phyloP scores from a whole-genome alignment of 2,329 filamentous ascomycete genomes.

The Rutstroemia sp. region DNA sequence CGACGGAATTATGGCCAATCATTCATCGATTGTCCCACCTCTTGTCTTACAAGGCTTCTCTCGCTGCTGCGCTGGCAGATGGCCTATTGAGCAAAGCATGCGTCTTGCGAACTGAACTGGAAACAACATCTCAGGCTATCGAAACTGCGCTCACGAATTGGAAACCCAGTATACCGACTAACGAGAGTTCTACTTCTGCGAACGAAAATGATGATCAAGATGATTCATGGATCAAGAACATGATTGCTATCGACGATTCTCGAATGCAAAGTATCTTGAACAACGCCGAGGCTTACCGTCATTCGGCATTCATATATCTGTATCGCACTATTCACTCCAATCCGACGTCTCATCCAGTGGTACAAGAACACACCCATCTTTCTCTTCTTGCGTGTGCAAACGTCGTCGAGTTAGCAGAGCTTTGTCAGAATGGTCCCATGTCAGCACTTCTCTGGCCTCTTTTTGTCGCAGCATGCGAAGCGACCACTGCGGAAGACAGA shows the following conservation, averaged over 20 bases:
- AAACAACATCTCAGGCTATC: conserved; percentile 43
- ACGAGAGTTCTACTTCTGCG: conserved; percentile 10
- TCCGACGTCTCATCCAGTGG: conserved; percentile 38
- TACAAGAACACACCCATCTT: conserved; percentile 46
- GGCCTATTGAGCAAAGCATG: conserved; percentile 31
- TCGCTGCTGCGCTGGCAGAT: conserved; percentile 38
- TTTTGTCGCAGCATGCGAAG: conserved; percentile 56
- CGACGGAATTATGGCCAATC: conserved; percentile 55
- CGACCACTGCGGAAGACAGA: conserved; percentile 41
- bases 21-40: conserved; percentile 54
- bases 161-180: conserved; percentile 43
- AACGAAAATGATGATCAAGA: conserved; percentile 3
- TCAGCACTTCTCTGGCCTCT: conserved; percentile 57
- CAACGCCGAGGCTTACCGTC: conserved; percentile 43
- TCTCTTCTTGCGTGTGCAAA: conserved; percentile 47
- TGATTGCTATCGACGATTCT: conserved; percentile 3
- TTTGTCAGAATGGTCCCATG: conserved; percentile 43
- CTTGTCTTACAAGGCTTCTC: conserved; percentile 43
- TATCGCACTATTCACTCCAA: conserved; percentile 35
- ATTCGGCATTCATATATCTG: conserved; percentile 40
- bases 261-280: conserved; percentile 30
- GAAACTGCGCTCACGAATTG: conserved; percentile 48
- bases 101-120: conserved; percentile 23
- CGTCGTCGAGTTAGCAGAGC: conserved; percentile 40
- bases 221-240: background rate